Base-by-base conservation (phyloP, 306 rosid species). In the Cucumis hystrix region DNA sequence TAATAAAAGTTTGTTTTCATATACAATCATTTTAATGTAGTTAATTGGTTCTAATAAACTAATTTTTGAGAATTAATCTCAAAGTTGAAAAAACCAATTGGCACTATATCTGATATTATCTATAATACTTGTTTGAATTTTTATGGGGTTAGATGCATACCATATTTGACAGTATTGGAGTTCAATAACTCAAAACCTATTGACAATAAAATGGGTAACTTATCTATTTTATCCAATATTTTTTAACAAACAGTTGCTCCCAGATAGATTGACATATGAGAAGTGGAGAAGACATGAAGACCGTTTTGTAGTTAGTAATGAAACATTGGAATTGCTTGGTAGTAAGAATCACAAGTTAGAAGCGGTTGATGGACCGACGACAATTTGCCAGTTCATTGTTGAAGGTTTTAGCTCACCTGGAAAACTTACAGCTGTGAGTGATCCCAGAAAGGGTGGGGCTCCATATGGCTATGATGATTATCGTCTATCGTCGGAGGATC, bases 381-480 rank as follows among this genome's bases (percentile, higher is more conserved):
- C 97, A 20, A 78, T 89, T 73, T 86, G 84, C 78, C 93, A 93
- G 84, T 83, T 91, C 68, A 83, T 88, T 63, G 87, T 84, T 81
- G 75, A 77, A 83, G 83, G 80, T 28, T 25, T 11, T n/a, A 80
- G 49, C 8, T 7, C 52, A 39, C 78, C 54, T 3, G 60, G 45
- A 66, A 78, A 80, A 82, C 85, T 93, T 58, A 87, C 87, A 52
- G 96, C 93, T n/a, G 98, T 93, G 54, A 93, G 98, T 83, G 97
- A 93, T 78, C 98, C 98, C 13, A 89, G 97, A 86, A 93, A 91
- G 83, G 98, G 97, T 58, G 97, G 96, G 37, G 54, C 84, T 66
- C 96, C 98, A 43, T 81, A 97, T 15, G 96, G 96, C 63, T 87
- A n/a, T n/a, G n/a, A 78, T 83, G 74, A 78, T 71, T 30, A 21